Conservation (phyloP, 176 grass and related monocot species). For the Thinopyrum elongatum region DNA sequence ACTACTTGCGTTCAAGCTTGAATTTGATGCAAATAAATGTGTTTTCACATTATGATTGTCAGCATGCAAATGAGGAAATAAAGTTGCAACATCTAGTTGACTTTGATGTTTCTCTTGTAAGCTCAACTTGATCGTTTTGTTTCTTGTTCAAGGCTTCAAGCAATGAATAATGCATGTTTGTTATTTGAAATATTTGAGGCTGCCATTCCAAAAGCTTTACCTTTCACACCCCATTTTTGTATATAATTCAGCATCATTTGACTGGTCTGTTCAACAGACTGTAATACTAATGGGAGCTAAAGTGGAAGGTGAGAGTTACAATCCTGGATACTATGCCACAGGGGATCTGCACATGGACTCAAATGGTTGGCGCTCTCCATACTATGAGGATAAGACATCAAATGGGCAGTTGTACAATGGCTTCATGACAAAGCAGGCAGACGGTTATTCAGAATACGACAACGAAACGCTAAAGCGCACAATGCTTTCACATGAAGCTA, state of each 20-base stretch:
- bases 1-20: too few relatives aligned
- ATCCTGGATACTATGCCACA: conserved; percentile 46
- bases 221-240: conserved; percentile 27
- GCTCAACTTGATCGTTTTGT: neutral
- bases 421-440: conserved; percentile 28
- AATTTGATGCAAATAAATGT: too few relatives aligned
- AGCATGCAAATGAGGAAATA: neutral
- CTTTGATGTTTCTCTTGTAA: neutral
- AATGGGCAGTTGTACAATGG: conserved; percentile 39
- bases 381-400: conserved; percentile 52
- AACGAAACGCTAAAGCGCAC: conserved; percentile 75
- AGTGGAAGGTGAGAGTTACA: conserved; percentile 64
- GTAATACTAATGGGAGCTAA: conserved; percentile 58
- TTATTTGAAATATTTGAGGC: neutral
- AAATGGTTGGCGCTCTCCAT: conserved; percentile 43
- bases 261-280: conserved; percentile 21
- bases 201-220: conserved; percentile 4
- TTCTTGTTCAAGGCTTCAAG: neutral
- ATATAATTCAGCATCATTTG: neutral
- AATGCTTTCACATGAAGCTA: conserved; percentile 92
- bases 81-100: neutral
- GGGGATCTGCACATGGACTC: conserved; percentile 38
- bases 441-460: conserved; percentile 53
- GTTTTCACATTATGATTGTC: neutral
- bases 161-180: neutral